A percentile compares a stretch with the other conserved stretches of the same genome.
phyloP scores from a whole-genome alignment of 2,329 filamentous ascomycete species.

The Nemania sp. region DNA sequence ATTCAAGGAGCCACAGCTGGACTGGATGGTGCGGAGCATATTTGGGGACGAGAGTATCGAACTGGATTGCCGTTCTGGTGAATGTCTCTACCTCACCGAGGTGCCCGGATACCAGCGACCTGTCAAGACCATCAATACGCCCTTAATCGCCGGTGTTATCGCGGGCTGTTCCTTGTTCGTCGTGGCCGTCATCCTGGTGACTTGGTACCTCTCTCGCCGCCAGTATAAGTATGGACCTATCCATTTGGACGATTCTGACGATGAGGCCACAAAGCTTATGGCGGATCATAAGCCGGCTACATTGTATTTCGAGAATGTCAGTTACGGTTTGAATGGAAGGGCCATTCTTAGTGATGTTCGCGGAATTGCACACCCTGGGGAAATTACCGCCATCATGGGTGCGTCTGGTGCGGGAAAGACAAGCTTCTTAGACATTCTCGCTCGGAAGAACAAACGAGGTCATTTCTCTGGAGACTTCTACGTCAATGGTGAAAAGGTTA shows the following conservation, averaged over 20 bases:
- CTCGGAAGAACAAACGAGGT: conserved; percentile 96
- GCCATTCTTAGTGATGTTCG: conserved; percentile 83
- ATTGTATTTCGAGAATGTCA: conserved; percentile 87
- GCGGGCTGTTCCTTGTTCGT: conserved; percentile 87
- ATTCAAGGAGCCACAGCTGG: conserved; percentile 93
- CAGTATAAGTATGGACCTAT: conserved; percentile 78
- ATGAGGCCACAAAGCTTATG: conserved; percentile 88
- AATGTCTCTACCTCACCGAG: conserved; percentile 93
- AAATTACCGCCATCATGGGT: conserved; percentile 97
- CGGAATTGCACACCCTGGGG: conserved; percentile 92
- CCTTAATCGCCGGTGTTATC: conserved; percentile 93
- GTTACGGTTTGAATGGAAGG: conserved; percentile 88
- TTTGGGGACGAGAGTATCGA: conserved; percentile 94
- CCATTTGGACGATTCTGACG: conserved; percentile 87
- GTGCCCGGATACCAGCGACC: conserved; percentile 90
- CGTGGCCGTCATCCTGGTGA: conserved; percentile 82
- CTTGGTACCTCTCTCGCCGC: conserved; percentile 90
- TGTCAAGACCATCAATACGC: conserved; percentile 95
- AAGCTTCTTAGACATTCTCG: conserved; percentile 94
- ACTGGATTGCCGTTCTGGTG: conserved; percentile 83
- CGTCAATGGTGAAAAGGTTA: conserved; percentile 92
- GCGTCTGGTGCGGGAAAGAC: conserved; percentile 98
- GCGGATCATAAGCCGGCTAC: conserved; percentile 91
- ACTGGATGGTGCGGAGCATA: conserved; percentile 85
- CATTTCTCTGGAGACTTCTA: conserved; percentile 82